Conservation (phyloP, 441 rosid species). For the Adansonia rubrostipa region DNA sequence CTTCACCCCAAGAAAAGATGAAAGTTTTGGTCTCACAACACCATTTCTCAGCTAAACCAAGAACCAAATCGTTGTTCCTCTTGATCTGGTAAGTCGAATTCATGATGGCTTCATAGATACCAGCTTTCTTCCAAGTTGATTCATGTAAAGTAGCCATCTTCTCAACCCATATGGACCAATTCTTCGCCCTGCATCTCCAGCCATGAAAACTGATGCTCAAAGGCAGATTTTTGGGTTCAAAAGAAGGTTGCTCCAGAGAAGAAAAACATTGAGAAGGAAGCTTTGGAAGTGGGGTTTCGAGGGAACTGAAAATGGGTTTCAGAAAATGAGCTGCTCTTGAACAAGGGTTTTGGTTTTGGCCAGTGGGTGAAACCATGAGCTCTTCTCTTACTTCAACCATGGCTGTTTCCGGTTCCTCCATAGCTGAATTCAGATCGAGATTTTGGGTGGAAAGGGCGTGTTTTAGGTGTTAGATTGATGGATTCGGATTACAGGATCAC, state of each 20-base stretch:
- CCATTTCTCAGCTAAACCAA: conserved; percentile 35
- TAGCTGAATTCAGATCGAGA: background rate
- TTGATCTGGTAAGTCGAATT: conserved; percentile 29
- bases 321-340: conserved; percentile 37
- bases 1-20: conserved; percentile 43
- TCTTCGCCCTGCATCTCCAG: conserved; percentile 26
- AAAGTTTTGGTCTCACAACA: conserved; percentile 38
- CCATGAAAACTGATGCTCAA: conserved; percentile 23
- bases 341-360: conserved; percentile 28
- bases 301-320: conserved; percentile 22
- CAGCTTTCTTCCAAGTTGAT: conserved; percentile 33
- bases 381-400: conserved; percentile 21
- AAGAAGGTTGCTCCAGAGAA: background rate
- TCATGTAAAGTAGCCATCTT: conserved; percentile 33
- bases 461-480: background rate
- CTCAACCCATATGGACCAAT: conserved; percentile 36
- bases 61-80: conserved; percentile 24
- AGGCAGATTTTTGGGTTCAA: conserved; percentile 4
- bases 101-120: conserved; percentile 33
- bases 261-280: conserved; percentile 12
- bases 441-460: background rate
- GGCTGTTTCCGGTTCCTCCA: conserved; percentile 18
- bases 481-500: background rate
- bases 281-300: conserved; percentile 23
- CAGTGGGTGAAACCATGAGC: background rate